Evolutionary conservation across 139 green algal species (phyloP).

Genomic region (Chlamydomonas asymmetrica): DNA sequence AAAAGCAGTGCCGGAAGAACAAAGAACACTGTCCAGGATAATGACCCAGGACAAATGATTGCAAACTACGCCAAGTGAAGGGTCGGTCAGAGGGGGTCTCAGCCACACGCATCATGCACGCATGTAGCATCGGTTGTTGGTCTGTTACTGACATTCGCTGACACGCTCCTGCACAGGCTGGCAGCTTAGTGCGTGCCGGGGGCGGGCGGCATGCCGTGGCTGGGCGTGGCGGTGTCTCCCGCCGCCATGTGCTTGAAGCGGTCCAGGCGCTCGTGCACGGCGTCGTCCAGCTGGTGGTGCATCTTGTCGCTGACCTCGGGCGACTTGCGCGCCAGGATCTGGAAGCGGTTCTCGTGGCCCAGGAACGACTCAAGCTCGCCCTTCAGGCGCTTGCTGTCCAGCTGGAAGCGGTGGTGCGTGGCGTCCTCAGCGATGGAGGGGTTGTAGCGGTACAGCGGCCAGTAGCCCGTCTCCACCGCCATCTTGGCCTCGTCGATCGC

Average conservation of each 20-base stretch:
- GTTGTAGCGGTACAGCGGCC: slow-evolving; percentile 53
- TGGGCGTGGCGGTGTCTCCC: not conserved
- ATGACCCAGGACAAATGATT: too few relatives aligned
- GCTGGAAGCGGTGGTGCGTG: slow-evolving; percentile 36
- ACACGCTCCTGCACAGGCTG: too few relatives aligned
- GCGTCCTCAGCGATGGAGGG: slow-evolving; percentile 28
- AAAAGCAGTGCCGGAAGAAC: too few relatives aligned
- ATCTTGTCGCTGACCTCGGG: slow-evolving; percentile 29
- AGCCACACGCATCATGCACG: too few relatives aligned
- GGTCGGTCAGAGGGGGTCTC: too few relatives aligned
- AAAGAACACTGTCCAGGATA: too few relatives aligned
- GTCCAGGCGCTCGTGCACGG: slow-evolving; percentile 21
- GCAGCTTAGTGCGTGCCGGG: too few relatives aligned
- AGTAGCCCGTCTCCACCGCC: slow-evolving; percentile 37
- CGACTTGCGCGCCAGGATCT: slow-evolving; percentile 43
- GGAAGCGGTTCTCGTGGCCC: slow-evolving; percentile 53
- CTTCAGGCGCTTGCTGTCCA: slow-evolving; percentile 62
- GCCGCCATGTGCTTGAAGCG: slow-evolving; percentile 16
- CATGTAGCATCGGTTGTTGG: too few relatives aligned
- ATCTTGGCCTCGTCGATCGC: slow-evolving; percentile 37
- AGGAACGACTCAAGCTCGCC: slow-evolving; percentile 49
- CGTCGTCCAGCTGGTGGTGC: slow-evolving; percentile 39
- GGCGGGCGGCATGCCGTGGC: not conserved
- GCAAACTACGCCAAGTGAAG: too few relatives aligned
- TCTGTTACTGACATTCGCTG: too few relatives aligned